Evolutionary conservation across 192 early-diverging fungal species (phyloP).

Genomic region (Rhizophagus prolifer): DNA sequence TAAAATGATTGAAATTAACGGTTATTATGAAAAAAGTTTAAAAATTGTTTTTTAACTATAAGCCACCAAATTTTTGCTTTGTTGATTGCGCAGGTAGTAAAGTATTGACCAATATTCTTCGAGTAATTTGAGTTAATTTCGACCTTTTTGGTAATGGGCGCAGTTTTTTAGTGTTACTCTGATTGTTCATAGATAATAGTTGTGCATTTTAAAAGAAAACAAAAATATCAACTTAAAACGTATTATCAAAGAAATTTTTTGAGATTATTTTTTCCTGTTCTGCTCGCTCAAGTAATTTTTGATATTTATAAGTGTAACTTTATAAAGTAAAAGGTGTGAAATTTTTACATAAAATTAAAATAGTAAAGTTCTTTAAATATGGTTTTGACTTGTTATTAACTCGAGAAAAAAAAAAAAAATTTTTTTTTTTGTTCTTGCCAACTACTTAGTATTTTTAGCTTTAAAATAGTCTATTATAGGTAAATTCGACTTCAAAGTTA

Average conservation of each 20-base stretch:
- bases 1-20: too few relatives aligned
- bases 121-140: neutral
- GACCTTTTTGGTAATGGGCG: neutral
- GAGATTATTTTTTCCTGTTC: neutral
- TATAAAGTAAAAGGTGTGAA: neutral
- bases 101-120: neutral
- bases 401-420: neutral
- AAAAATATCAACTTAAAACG: neutral
- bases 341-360: neutral
- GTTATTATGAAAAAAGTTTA: too few relatives aligned
- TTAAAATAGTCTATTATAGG: neutral
- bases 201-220: neutral
- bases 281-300: neutral
- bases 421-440: neutral
- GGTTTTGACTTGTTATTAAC: neutral
- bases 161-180: neutral
- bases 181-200: neutral
- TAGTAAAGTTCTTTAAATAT: neutral
- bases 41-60: neutral
- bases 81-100: neutral
- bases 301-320: neutral
- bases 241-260: too few relatives aligned
- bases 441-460: neutral
- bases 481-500: neutral
- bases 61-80: neutral